Percentiles rank a stretch among this genome's conserved stretches.
Conservation (phyloP, 306 rosid genomes). For the Malus orientalis region DNA sequence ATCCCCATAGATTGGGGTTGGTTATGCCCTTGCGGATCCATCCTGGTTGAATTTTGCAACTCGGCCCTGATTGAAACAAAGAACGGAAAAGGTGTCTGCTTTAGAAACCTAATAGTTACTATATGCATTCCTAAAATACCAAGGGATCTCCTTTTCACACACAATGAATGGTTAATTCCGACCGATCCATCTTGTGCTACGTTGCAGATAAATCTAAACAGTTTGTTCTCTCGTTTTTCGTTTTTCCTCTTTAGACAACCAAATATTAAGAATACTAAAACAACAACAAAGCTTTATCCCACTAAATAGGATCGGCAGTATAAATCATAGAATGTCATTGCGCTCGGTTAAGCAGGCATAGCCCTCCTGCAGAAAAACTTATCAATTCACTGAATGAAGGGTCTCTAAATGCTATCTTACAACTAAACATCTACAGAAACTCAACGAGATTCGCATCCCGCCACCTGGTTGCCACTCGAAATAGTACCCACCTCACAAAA, state of each 20-base stretch:
- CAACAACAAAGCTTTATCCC: no score
- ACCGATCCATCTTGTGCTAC: not conserved
- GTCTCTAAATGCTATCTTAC: not conserved
- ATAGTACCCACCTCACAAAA: not conserved
- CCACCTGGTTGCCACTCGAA: not conserved
- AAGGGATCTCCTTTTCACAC: not conserved
- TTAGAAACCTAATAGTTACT: not conserved
- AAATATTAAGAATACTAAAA: not conserved
- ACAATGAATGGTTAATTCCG: not conserved
- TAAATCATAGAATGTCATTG: no score
- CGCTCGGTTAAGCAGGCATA: not conserved
- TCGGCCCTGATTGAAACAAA: slow-evolving; percentile 1
- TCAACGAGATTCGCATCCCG: not conserved
- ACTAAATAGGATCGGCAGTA: fast-evolving
- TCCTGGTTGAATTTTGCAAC: not conserved
- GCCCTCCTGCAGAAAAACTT: not conserved
- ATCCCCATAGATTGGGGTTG: slow-evolving; percentile 33
- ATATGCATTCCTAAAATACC: not conserved
- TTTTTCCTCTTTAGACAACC: not conserved
- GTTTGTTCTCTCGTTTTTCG: not conserved
- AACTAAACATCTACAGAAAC: not conserved
- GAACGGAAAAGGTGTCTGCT: not conserved
- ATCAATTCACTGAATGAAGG: not conserved
- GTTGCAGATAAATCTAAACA: not conserved
- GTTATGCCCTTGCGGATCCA: slow-evolving; percentile 40